A percentile compares a stretch with the other conserved stretches of the same genome.
Conservation (phyloP, 2,329 filamentous ascomycete genomes). For the Diaporthe eres region DNA sequence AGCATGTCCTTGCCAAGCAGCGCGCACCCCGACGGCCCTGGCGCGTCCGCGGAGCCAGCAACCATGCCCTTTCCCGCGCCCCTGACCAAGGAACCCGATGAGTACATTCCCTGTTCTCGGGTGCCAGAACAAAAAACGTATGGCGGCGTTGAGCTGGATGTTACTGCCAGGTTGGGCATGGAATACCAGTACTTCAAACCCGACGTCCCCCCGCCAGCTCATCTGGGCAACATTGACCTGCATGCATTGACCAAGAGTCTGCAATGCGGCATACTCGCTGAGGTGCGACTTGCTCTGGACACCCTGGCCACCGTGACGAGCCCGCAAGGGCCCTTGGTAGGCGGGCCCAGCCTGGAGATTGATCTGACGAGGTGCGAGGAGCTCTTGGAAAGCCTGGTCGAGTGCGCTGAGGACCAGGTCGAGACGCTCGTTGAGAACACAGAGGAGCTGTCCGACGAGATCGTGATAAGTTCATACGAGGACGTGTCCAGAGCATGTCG, state of each 20-base stretch:
- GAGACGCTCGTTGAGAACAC: slow-evolving; percentile 88
- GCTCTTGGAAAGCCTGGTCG: slow-evolving; percentile 86
- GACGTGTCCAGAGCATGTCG: slow-evolving; percentile 86
- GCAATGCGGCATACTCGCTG: slow-evolving; percentile 89
- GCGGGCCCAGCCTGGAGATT: slow-evolving; percentile 68
- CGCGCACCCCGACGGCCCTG: slow-evolving; percentile 50
- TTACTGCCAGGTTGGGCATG: slow-evolving; percentile 74
- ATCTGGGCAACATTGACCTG: slow-evolving; percentile 91
- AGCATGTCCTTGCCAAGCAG: slow-evolving; percentile 58
- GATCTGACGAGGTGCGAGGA: slow-evolving; percentile 85
- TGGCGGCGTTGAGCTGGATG: slow-evolving; percentile 80
- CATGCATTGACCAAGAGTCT: slow-evolving; percentile 90
- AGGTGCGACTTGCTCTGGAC: slow-evolving; percentile 92
- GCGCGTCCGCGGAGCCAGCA: slow-evolving; percentile 42
- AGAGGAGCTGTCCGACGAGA: slow-evolving; percentile 87
- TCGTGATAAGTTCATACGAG: slow-evolving; percentile 88
- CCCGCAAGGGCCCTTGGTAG: slow-evolving; percentile 62
- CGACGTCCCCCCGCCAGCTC: slow-evolving; percentile 79
- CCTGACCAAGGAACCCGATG: slow-evolving; percentile 61
- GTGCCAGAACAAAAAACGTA: slow-evolving; percentile 32
- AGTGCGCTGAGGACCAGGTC: slow-evolving; percentile 91
- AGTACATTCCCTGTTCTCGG: slow-evolving; percentile 69
- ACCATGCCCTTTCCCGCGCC: slow-evolving; percentile 51
- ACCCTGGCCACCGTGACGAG: slow-evolving; percentile 81
- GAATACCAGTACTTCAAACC: slow-evolving; percentile 80